Percentiles rank a stretch among this genome's conserved stretches.
These are phyloP conservation scores for Colletotrichum higginsianum DNA, from an alignment of 2,329 filamentous ascomycete species.

Conservation along the genomic window DNA sequence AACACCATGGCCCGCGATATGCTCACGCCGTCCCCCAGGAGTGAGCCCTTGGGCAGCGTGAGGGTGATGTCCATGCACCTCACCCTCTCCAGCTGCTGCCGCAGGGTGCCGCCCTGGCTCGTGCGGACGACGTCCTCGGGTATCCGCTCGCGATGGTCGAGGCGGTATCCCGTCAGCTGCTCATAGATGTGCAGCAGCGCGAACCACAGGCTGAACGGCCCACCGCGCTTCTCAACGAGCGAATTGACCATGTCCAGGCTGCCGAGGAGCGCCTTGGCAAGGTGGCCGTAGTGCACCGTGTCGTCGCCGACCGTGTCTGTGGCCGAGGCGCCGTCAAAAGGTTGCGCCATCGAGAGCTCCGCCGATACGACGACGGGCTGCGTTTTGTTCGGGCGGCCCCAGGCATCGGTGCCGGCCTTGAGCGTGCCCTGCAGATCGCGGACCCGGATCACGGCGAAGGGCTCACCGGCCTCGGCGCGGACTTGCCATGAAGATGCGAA, in stretches of 20 bases:
- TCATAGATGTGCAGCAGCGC: constrained; percentile 53
- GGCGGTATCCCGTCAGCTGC: constrained; percentile 48
- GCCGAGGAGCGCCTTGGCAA: constrained; percentile 76
- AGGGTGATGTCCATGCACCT: constrained; percentile 67
- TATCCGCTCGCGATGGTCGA: constrained; percentile 34
- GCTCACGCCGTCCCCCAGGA: constrained; percentile 74
- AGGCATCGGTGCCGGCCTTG: constrained; percentile 75
- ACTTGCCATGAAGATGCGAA: constrained; percentile 52
- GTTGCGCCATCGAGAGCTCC: constrained; percentile 67
- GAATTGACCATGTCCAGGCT: constrained; percentile 54
- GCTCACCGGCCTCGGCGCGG: constrained; percentile 58
- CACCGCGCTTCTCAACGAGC: background rate
- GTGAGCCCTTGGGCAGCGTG: constrained; percentile 76
- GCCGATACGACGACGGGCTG: constrained; percentile 77
- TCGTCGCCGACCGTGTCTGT: constrained; percentile 75
- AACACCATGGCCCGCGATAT: constrained; percentile 51
- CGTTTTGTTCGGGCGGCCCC: constrained; percentile 71
- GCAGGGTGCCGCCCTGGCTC: constrained; percentile 45
- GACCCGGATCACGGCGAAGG: constrained; percentile 71
- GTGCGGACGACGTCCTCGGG: constrained; percentile 25
- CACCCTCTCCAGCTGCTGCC: constrained; percentile 49
- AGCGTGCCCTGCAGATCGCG: constrained; percentile 72
- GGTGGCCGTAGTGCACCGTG: constrained; percentile 81
- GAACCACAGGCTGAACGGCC: constrained; percentile 43
- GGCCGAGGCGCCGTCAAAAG: constrained; percentile 71